phyloP scores from a whole-genome alignment of 306 rosid species.

The Quercus bicolor region DNA sequence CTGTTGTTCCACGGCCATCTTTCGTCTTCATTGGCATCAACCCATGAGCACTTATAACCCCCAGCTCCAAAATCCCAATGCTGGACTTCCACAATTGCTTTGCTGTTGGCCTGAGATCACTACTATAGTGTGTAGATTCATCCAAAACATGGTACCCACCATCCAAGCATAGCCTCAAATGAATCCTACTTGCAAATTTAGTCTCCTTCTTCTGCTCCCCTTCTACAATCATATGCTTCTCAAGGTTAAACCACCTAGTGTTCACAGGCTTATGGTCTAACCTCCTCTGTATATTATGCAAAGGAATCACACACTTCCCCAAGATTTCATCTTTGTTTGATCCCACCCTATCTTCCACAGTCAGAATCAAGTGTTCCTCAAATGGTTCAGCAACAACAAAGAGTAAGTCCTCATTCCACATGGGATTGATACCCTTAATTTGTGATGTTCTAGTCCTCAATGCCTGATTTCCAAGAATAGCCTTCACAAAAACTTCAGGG shows the following conservation, averaged over 20 bases:
- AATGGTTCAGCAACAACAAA: conserved; percentile 84
- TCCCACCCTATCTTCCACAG: conserved; percentile 75
- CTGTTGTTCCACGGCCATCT: conserved; percentile 69
- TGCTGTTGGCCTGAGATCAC: conserved; percentile 95
- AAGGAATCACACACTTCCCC: conserved; percentile 74
- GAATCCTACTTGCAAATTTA: conserved; percentile 81
- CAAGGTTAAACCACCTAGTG: conserved; percentile 81
- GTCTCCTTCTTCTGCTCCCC: conserved; percentile 69
- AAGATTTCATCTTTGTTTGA: conserved; percentile 68
- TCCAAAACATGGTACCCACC: conserved; percentile 95
- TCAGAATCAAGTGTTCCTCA: conserved; percentile 67
- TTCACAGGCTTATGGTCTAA: conserved; percentile 82
- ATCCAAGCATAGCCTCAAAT: conserved; percentile 78
- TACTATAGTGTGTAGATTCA: conserved; percentile 86
- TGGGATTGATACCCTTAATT: conserved; percentile 58
- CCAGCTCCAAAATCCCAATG: conserved; percentile 81
- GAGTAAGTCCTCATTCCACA: conserved; percentile 91
- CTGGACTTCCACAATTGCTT: conserved; percentile 75
- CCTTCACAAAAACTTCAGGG: conserved; percentile 81
- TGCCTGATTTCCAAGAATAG: conserved; percentile 50
- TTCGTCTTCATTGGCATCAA: conserved; percentile 81
- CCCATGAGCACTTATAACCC: conserved; percentile 73
- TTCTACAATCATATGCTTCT: conserved; percentile 58
- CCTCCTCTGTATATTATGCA: conserved; percentile 74
- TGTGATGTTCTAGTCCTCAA: conserved; percentile 61